Percentiles rank a stretch among this genome's conserved stretches.
phyloP scores from a whole-genome alignment of 768 basidiomycete species.

The Mrakia frigida region DNA sequence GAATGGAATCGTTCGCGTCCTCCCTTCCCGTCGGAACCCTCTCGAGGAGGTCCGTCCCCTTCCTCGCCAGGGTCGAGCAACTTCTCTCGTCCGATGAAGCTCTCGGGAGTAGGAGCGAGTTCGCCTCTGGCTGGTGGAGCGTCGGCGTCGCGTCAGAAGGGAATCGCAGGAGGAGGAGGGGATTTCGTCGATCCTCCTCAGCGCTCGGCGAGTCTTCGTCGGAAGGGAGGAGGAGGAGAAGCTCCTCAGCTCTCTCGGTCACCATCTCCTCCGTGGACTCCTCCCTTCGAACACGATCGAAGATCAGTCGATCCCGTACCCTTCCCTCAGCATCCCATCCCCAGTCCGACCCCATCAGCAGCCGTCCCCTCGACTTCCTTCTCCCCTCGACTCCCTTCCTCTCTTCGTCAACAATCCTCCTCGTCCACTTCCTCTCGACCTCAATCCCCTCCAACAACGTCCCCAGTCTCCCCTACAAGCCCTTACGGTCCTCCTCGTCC shows the following conservation, averaged over 20 bases:
- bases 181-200: not conserved
- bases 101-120: not conserved
- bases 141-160: not conserved
- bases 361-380: not conserved
- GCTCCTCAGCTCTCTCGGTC: not conserved
- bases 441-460: not conserved
- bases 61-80: not conserved
- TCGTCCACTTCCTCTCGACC: not conserved
- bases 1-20: not conserved
- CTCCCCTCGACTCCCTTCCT: not conserved
- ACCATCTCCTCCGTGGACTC: not conserved
- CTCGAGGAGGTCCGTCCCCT: not conserved
- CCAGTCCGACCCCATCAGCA: not conserved
- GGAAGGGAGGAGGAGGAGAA: not conserved
- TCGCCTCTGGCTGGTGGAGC: not conserved
- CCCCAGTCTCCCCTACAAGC: not conserved
- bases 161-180: no score
- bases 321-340: not conserved
- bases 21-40: not conserved
- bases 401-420: not conserved
- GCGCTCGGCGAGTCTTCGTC: not conserved
- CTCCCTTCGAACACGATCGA: not conserved
- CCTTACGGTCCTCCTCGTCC: constrained; percentile 5
- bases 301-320: not conserved
- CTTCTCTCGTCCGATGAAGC: not conserved